Evolutionary conservation across 257 asterid genomes (phyloP).

Genomic region (Forsythia suspensa): DNA sequence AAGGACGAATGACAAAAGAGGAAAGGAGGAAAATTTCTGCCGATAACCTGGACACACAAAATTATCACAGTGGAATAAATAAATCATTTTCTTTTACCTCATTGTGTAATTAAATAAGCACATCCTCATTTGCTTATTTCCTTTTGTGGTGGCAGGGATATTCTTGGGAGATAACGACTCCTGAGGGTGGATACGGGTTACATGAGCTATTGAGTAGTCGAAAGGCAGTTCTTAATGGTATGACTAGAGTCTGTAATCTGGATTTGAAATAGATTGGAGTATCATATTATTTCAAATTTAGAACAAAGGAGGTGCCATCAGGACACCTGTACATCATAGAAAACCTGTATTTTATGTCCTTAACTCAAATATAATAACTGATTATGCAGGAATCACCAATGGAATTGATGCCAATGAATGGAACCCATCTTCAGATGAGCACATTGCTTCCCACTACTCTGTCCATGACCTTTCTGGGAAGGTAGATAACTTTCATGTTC

Average conservation of each 20-base stretch:
- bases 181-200: constrained; percentile 93
- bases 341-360: background rate
- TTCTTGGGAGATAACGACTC: constrained; percentile 91
- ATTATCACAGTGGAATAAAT: background rate
- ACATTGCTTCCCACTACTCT: constrained; percentile 63
- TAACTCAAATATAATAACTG: constrained; percentile 5
- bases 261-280: background rate
- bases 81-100: background rate
- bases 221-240: constrained; percentile 73
- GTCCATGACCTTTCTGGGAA: constrained; percentile 79
- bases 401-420: constrained; percentile 84
- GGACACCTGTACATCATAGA: background rate
- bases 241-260: constrained; percentile 1
- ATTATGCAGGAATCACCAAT: constrained; percentile 79
- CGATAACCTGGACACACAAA: background rate
- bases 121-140: constrained; percentile 1
- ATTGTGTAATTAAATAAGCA: background rate
- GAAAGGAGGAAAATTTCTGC: background rate
- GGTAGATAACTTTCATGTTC: constrained; percentile 45
- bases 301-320: background rate
- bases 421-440: constrained; percentile 76
- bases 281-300: background rate
- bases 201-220: constrained; percentile 71
- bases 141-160: constrained; percentile 72
- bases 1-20: background rate